phyloP scores from a whole-genome alignment of 2,329 filamentous ascomycete genomes.

The Fusarium nurragi region DNA sequence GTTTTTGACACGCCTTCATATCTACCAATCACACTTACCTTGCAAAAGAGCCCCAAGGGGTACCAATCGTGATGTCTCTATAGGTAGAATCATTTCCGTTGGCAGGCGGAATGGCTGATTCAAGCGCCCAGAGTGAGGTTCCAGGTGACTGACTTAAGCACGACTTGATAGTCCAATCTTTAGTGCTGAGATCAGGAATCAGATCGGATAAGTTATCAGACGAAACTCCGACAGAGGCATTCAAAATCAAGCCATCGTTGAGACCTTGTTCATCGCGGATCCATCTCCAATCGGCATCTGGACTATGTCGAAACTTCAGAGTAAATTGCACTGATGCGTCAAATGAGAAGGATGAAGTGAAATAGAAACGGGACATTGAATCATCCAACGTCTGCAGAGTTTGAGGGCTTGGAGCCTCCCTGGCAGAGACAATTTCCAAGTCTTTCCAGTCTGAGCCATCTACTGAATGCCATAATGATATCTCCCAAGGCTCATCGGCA shows the following conservation, averaged over 20 bases:
- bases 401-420: constrained; percentile 53
- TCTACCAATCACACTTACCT: constrained; percentile 53
- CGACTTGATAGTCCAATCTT: constrained; percentile 61
- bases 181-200: constrained; percentile 64
- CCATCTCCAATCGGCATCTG: constrained; percentile 73
- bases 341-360: constrained; percentile 61
- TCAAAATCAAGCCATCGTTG: constrained; percentile 71
- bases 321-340: constrained; percentile 69
- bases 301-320: constrained; percentile 69
- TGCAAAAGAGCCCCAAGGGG: constrained; percentile 65
- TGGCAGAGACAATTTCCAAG: constrained; percentile 51
- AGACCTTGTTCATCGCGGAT: constrained; percentile 70
- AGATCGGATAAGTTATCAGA: constrained; percentile 61
- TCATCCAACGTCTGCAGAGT: constrained; percentile 56
- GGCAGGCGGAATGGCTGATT: constrained; percentile 64
- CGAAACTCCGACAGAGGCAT: constrained; percentile 40
- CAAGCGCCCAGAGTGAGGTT: constrained; percentile 76
- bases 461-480: constrained; percentile 75
- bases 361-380: constrained; percentile 59
- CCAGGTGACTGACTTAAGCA: constrained; percentile 72
- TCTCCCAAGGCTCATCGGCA: constrained; percentile 71
- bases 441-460: constrained; percentile 68
- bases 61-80: constrained; percentile 67
- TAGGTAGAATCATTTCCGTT: constrained; percentile 66
- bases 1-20: neutral